A percentile compares a stretch with the other conserved stretches of the same genome.
Conservation (phyloP, 2,329 filamentous ascomycete genomes). For the Hypocreales sp. region DNA sequence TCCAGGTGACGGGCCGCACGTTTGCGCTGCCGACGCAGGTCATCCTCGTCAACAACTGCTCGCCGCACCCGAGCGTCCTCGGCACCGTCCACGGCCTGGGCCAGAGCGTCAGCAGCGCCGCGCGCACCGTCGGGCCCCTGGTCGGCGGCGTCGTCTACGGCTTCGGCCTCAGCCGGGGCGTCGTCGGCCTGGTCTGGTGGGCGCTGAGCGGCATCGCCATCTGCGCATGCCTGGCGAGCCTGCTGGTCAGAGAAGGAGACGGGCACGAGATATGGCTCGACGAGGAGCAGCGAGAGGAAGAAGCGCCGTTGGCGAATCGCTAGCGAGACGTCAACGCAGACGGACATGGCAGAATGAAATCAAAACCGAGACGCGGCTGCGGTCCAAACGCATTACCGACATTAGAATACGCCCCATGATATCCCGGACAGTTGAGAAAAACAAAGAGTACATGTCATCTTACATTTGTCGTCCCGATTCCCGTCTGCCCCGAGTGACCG, state of each 20-base stretch:
- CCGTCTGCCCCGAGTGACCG: no score
- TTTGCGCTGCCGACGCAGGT: conserved; percentile 36
- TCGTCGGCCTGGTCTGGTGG: conserved; percentile 47
- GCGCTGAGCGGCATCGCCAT: conserved; percentile 28
- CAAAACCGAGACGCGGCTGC: no score
- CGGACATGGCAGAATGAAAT: no score
- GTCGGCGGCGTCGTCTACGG: conserved; percentile 47
- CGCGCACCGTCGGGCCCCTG: conserved; percentile 43
- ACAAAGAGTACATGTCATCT: no score
- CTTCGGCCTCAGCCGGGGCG: conserved; percentile 35
- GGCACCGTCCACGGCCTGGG: conserved; percentile 33
- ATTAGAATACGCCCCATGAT: no score
- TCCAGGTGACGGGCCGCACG: conserved; percentile 53
- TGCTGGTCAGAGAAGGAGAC: conserved; percentile 42
- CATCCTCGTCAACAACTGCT: conserved; percentile 32
- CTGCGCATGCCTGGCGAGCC: conserved; percentile 31
- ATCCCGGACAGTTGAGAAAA: no score
- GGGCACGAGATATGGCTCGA: conserved; percentile 51
- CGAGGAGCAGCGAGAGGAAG: conserved; percentile 37
- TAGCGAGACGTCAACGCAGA: no score
- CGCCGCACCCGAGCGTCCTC: conserved; percentile 29
- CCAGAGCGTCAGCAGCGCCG: conserved; percentile 42
- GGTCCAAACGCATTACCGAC: no score
- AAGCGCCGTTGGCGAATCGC: background rate
- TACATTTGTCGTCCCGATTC: no score